A percentile compares a stretch with the other conserved stretches of the same genome.
These are phyloP conservation scores for Oryza officinalis DNA, from an alignment of 176 grass and related monocot genomes.

Conservation along the genomic window DNA sequence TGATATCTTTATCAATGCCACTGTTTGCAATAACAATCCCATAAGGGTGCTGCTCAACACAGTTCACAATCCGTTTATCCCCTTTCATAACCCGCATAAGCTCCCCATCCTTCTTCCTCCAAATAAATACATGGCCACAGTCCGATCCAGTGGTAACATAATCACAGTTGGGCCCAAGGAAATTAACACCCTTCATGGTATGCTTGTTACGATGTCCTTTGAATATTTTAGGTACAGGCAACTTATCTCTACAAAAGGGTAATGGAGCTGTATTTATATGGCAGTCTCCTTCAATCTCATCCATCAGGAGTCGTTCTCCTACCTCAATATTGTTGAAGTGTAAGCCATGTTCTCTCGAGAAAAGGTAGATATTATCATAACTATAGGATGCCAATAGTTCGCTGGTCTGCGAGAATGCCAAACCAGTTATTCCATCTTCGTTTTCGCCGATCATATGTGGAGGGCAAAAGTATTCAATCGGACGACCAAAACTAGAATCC, in stretches of 20 bases:
- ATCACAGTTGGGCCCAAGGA: slow-evolving; percentile 77
- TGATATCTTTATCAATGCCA: slow-evolving; percentile 66
- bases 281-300: slow-evolving; percentile 18
- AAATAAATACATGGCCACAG: slow-evolving; percentile 69
- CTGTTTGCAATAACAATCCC: slow-evolving; percentile 59
- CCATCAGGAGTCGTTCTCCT: neutral
- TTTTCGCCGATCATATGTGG: slow-evolving; percentile 29
- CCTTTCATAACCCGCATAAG: slow-evolving; percentile 59
- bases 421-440: slow-evolving; percentile 61
- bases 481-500: slow-evolving; percentile 36
- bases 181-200: slow-evolving; percentile 66
- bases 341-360: slow-evolving; percentile 59
- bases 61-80: slow-evolving; percentile 64
- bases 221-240: slow-evolving; percentile 42
- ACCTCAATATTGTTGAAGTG: slow-evolving; percentile 42
- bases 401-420: slow-evolving; percentile 67
- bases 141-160: slow-evolving; percentile 87
- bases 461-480: slow-evolving; percentile 51
- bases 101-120: slow-evolving; percentile 74
- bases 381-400: slow-evolving; percentile 75
- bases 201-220: slow-evolving; percentile 55
- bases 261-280: slow-evolving; percentile 3
- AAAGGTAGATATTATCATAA: slow-evolving; percentile 69
- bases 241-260: slow-evolving; percentile 18
- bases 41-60: slow-evolving; percentile 74